Evolutionary conservation across 495 filamentous ascomycete genomes (phyloP).

Genomic region (Tuber borchii): DNA sequence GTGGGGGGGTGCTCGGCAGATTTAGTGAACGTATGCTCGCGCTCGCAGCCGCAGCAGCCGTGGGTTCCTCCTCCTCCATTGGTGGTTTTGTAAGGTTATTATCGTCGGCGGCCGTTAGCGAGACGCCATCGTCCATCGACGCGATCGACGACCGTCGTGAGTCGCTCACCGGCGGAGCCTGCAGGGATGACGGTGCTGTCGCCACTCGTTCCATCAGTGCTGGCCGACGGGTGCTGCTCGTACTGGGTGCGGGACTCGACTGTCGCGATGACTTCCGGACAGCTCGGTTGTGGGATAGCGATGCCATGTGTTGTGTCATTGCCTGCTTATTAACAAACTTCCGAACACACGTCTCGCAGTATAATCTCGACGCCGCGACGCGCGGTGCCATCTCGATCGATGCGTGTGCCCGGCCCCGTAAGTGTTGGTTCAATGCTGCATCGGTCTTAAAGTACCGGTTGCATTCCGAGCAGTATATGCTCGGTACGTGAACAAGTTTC

Average conservation of each 20-base stretch:
- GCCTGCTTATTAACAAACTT: slow-evolving; percentile 4
- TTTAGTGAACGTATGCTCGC: neutral
- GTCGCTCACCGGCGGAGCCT: neutral
- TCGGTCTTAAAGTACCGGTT: slow-evolving; percentile 2
- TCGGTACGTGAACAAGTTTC: neutral
- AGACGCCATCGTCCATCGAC: slow-evolving; percentile 4
- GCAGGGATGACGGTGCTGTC: neutral
- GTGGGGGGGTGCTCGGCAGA: neutral
- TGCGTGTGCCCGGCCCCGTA: neutral
- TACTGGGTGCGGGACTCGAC: neutral
- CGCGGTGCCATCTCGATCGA: neutral
- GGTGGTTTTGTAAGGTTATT: neutral
- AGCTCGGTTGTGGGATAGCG: neutral
- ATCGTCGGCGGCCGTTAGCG: neutral
- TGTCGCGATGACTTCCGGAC: neutral
- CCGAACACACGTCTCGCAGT: neutral
- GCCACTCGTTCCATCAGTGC: neutral
- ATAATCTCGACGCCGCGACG: neutral
- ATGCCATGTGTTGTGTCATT: slow-evolving; percentile 2
- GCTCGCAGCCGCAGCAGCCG: neutral
- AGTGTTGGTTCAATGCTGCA: neutral
- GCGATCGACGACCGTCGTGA: neutral
- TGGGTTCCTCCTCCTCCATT: neutral
- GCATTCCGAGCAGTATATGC: neutral
- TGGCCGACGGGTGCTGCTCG: neutral